Evolutionary conservation across 345 rosid species (phyloP).

Genomic region (Arabidopsis arenosa): DNA sequence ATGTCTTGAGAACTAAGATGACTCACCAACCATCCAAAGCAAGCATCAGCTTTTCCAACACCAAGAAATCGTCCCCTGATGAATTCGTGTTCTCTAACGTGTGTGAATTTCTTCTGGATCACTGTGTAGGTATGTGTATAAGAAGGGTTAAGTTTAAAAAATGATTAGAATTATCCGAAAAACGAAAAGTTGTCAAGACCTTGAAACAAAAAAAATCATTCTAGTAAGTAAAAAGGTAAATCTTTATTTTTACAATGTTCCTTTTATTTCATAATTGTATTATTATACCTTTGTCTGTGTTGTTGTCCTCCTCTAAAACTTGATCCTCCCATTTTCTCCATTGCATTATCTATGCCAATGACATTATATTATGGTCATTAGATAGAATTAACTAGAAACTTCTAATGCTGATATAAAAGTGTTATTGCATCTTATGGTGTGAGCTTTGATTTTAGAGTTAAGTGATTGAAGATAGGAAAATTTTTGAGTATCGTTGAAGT

Average conservation of each 20-base stretch:
- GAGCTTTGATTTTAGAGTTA: neutral
- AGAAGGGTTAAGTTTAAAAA: neutral
- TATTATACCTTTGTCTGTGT: slow-evolving; percentile 50
- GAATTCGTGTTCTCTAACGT: slow-evolving; percentile 73
- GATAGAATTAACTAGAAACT: neutral
- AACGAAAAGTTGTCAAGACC: neutral
- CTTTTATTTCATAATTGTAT: neutral
- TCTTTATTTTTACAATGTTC: neutral
- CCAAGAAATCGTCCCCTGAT: slow-evolving; percentile 73
- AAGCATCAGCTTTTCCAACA: slow-evolving; percentile 59
- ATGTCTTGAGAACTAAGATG: neutral
- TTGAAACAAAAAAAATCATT: neutral
- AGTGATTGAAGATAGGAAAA: neutral
- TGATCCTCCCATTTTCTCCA: slow-evolving; percentile 72
- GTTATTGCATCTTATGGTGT: neutral
- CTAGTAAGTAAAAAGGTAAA: neutral
- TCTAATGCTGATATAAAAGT: neutral
- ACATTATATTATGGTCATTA: neutral
- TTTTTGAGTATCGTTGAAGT: neutral
- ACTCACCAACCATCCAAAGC: slow-evolving; percentile 76
- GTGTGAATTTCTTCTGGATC: slow-evolving; percentile 47
- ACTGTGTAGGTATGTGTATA: slow-evolving; percentile 44
- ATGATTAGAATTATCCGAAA: neutral
- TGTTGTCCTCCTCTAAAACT: slow-evolving; percentile 33
- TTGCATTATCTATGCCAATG: slow-evolving; percentile 55